phyloP scores from a whole-genome alignment of 257 asterid genomes.

The Osmanthus fragrans region DNA sequence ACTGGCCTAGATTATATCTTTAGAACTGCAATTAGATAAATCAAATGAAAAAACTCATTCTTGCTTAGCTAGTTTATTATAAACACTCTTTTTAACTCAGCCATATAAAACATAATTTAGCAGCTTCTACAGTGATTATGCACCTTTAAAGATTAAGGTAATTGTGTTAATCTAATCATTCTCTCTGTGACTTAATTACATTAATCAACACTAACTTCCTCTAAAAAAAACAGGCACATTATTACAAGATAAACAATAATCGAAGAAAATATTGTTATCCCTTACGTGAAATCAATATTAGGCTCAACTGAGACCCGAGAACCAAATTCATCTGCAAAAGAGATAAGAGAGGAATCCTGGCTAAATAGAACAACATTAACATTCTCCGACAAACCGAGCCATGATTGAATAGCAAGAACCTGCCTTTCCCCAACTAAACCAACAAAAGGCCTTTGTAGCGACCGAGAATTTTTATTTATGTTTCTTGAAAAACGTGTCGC shows the following conservation, averaged over 20 bases:
- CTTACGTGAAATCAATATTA: slow-evolving; percentile 87
- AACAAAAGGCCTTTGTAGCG: slow-evolving; percentile 70
- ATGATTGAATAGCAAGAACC: slow-evolving; percentile 74
- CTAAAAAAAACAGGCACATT: background rate
- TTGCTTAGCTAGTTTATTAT: background rate
- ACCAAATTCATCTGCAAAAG: slow-evolving; percentile 60
- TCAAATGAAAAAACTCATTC: background rate
- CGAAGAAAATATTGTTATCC: slow-evolving; percentile 8
- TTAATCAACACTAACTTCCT: background rate
- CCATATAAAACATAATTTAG: background rate
- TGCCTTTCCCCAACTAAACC: slow-evolving; percentile 69
- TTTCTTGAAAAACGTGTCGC: too few species aligned
- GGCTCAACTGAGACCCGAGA: slow-evolving; percentile 73
- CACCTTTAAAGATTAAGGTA: background rate
- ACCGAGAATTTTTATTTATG: too few species aligned
- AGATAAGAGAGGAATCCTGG: slow-evolving; percentile 67
- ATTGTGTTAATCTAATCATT: too few species aligned
- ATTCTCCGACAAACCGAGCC: slow-evolving; percentile 75
- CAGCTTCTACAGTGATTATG: background rate
- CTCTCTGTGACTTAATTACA: background rate
- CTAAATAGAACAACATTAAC: slow-evolving; percentile 74
- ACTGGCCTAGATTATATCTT: background rate
- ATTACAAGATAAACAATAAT: slow-evolving; percentile 25
- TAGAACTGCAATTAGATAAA: slow-evolving; percentile 1
- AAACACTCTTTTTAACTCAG: background rate